Evolutionary conservation across 2,329 filamentous ascomycete species (phyloP), one percentile per base, ranked within the genome.

Genomic region (Aspergillus transmontanensis): DNA sequence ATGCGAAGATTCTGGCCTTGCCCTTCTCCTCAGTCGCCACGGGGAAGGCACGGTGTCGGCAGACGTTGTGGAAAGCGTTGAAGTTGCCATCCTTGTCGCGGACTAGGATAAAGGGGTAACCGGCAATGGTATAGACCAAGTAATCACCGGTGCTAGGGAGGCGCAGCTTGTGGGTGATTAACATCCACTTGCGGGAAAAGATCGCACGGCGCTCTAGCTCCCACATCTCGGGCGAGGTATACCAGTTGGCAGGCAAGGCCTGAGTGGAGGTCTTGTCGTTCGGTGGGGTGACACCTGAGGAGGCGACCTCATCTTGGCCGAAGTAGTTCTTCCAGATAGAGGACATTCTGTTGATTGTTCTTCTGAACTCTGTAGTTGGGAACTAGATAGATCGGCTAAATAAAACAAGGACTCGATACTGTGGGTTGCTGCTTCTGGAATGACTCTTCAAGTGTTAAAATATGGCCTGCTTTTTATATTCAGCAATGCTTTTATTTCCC

Each of bases 11-110:
- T 66, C 76, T 80, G 58, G 79, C 78, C 57, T 80, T 80, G 3
- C 86, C 86, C 26, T 80, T 69, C 0, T 81, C 76, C 53, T 80
- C 77, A 1, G 79, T 81, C 14, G 87, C 84, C 9, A 88, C 80
- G 6, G 85, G 85, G 67, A 83, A 88, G 16, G 86, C 86, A 6
- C 86, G 82, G 71, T 88, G 86, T 12, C 86, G 76, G 75, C 86
- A 88, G 60, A 87, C 78, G 69, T 88, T 88, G 76, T 88, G 86
- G 73, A 88, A 87, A 28, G 79, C 86, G 64, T 86, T 84, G 73
- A 88, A 82, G 6, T 81, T 80, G 11, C 81, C 82, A 10, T 83
- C 75, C 30, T 83, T 80, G 69, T 87, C 84, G 19, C 75, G 76
- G 58, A 80, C 77, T 12, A 88, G 73, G 68, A 88, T 76, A 71